Evolutionary conservation across 306 rosid genomes (phyloP).

Genomic region (Vigna angularis): DNA sequence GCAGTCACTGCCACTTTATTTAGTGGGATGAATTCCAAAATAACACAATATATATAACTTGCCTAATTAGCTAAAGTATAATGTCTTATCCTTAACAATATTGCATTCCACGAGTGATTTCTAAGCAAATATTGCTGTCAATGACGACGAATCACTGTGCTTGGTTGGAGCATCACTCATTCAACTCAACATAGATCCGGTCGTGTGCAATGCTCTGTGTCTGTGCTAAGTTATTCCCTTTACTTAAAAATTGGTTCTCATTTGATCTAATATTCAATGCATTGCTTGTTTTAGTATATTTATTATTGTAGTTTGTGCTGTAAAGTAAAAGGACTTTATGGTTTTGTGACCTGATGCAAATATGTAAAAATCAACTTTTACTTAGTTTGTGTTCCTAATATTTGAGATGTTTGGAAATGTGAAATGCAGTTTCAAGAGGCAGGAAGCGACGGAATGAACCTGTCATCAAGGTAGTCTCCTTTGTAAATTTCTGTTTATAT

Average conservation of each 20-base stretch:
- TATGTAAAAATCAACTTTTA: slow-evolving; percentile 27
- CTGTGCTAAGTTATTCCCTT: slow-evolving; percentile 1
- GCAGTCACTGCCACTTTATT: neutral
- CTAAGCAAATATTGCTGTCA: neutral
- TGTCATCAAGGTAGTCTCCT: slow-evolving; percentile 57
- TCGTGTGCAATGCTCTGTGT: neutral
- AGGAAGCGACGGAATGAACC: slow-evolving; percentile 73
- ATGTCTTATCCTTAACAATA: neutral
- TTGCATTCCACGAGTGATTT: neutral
- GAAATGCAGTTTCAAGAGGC: slow-evolving; percentile 69
- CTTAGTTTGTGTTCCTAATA: slow-evolving; percentile 11
- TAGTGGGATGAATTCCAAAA: neutral
- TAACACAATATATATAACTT: neutral
- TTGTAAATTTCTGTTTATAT: slow-evolving; percentile 37
- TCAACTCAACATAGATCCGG: neutral
- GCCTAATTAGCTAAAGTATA: neutral
- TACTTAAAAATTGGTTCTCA: slow-evolving; percentile 27
- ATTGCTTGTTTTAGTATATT: slow-evolving; percentile 18
- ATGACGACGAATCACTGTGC: neutral
- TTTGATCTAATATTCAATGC: slow-evolving; percentile 21
- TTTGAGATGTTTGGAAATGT: slow-evolving; percentile 42
- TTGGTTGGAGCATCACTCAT: neutral
- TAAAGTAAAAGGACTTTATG: slow-evolving; percentile 21
- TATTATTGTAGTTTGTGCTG: slow-evolving; percentile 31
- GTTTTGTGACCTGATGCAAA: slow-evolving; percentile 6